phyloP scores from a whole-genome alignment of 169 alveolate genomes.

The Babesia microti region DNA sequence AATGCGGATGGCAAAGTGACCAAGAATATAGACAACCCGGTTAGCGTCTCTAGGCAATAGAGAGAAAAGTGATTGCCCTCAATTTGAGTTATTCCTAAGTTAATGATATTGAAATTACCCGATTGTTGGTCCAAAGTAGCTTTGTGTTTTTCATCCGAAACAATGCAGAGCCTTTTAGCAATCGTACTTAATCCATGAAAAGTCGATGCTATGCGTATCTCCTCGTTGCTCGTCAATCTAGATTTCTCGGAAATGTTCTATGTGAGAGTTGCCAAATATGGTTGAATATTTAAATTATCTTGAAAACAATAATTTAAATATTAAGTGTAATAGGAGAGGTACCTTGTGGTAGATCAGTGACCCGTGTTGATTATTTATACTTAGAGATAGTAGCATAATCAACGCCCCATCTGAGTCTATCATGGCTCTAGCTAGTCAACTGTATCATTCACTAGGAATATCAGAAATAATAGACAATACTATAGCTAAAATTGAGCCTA shows the following conservation, averaged over 20 bases:
- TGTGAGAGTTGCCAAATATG: neutral
- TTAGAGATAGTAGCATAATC: conserved; percentile 59
- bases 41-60: conserved; percentile 79
- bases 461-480: too few species aligned
- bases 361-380: conserved; percentile 84
- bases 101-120: conserved; percentile 39
- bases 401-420: too few species aligned
- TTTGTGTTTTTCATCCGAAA: conserved; percentile 6
- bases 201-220: conserved; percentile 84
- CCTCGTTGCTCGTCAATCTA: conserved; percentile 78
- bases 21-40: conserved; percentile 57
- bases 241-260: conserved; percentile 73
- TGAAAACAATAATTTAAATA: neutral
- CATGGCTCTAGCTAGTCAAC: too few species aligned
- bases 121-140: conserved; percentile 25
- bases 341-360: conserved; percentile 81
- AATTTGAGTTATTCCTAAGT: conserved; percentile 73
- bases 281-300: neutral
- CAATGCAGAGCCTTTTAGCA: conserved; percentile 72
- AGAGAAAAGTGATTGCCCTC: conserved; percentile 75
- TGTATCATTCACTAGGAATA: too few species aligned
- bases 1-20: conserved; percentile 4
- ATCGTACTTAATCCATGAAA: conserved; percentile 85
- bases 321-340: neutral
- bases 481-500: too few species aligned